A percentile compares a stretch with the other conserved stretches of the same genome.
Evolutionary conservation across 2,329 filamentous ascomycete genomes (phyloP).

Genomic region (Stagonosporopsis cucurbitacearum): DNA sequence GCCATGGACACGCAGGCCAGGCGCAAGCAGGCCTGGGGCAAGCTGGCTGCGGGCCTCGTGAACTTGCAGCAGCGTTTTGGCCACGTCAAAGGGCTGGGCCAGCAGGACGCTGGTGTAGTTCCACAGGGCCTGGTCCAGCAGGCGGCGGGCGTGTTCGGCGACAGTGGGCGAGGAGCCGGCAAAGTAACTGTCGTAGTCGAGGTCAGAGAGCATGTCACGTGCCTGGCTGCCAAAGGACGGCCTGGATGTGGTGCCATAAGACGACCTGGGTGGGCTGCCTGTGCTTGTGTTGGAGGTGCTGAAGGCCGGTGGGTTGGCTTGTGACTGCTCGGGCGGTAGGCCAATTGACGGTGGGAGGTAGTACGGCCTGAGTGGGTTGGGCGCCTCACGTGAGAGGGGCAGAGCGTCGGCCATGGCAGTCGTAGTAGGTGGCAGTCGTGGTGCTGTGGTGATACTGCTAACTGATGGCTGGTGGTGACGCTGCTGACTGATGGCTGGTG

Average conservation of each 20-base stretch:
- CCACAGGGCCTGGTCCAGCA: conserved; percentile 86
- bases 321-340: conserved; percentile 56
- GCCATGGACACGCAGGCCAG: conserved; percentile 25
- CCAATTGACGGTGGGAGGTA: conserved; percentile 74
- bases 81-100: conserved; percentile 95
- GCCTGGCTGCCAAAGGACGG: conserved; percentile 67
- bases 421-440: background rate
- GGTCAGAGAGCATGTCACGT: conserved; percentile 84
- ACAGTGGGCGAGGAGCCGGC: conserved; percentile 73
- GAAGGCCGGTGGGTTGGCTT: conserved; percentile 36
- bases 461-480: no score
- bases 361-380: conserved; percentile 73
- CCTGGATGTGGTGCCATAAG: conserved; percentile 52
- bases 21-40: conserved; percentile 29
- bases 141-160: conserved; percentile 74
- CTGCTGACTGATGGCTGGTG: no score
- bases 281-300: conserved; percentile 30
- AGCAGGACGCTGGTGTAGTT: conserved; percentile 90
- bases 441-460: conserved; percentile 11
- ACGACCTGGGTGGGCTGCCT: conserved; percentile 51
- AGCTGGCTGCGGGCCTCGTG: conserved; percentile 56
- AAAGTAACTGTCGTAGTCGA: conserved; percentile 90
- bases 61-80: conserved; percentile 90
- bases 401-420: conserved; percentile 33
- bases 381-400: conserved; percentile 55